Base-by-base conservation (phyloP, 768 basidiomycete genomes). In the Rhizopogon rudus region DNA sequence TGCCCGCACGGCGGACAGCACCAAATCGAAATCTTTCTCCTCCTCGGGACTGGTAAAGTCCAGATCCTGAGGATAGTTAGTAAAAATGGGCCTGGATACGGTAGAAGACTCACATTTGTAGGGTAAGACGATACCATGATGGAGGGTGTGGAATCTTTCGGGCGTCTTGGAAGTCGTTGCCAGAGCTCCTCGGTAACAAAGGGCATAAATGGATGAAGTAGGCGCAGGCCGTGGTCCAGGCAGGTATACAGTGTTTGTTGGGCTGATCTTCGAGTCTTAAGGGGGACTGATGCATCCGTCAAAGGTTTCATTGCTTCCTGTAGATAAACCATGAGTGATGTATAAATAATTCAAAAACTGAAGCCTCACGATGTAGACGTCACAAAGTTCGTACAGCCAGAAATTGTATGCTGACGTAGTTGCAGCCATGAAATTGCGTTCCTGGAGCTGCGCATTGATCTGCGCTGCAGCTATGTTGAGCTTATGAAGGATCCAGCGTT, bases 291-390 rank as follows among this genome's bases (percentile, higher is more conserved):
- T 22, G 86, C 82, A 60, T 97, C 95, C 1, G 93, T 93, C 84
- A 98, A 91, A 8, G 94, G 93, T 71, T 99, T 99, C 86, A 96
- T 97, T 3, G 93, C 97, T 81, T 99, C 96, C 93, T 96, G 68
- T 48, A 62, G 44, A 56, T 25, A 50, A 56, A 25, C 41, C 22
- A 31, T 53, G 37, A 56, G 20, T 33, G 20, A 1, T 35, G 50
- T 4, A 12, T 2, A 49, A 46, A 54, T 13, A 10, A 13, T 22
- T 43, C 14, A 28, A 37, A 13, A 33, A 3, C 37, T 31, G 14
- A 10, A 67, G 33, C 71, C 90, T 58, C 56, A 94, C 93, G 60
- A 99, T 98, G 74, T 95, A 99, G 25, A 99, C 94, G 67, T 99
- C 97, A 67, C 97, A 99, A n/a, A 98, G 77, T 71, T 99, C 96